These are phyloP conservation scores for Thelephora aurantiotincta DNA, from an alignment of 768 basidiomycete genomes.

Conservation along the genomic window DNA sequence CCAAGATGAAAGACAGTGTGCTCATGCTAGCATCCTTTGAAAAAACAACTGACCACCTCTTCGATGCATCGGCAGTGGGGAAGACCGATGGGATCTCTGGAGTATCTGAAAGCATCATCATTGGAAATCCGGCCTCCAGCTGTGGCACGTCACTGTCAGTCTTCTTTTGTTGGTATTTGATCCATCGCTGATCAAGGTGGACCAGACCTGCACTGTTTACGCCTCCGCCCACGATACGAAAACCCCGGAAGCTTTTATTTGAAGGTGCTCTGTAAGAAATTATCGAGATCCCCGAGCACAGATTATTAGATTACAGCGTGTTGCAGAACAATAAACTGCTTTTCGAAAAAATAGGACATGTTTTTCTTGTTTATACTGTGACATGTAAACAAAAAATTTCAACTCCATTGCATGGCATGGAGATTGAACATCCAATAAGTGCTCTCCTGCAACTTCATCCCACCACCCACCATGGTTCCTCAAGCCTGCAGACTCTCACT, in stretches of 20 bases:
- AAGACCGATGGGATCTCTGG: slow-evolving; percentile 93
- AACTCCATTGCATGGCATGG: too few relatives aligned
- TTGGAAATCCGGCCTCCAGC: slow-evolving; percentile 91
- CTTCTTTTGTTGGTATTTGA: background rate
- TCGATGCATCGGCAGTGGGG: slow-evolving; percentile 92
- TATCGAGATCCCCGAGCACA: too few relatives aligned
- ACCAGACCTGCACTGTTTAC: slow-evolving; percentile 25
- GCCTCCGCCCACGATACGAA: slow-evolving; percentile 21
- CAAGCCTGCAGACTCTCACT: too few relatives aligned
- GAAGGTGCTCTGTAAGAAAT: slow-evolving; percentile 20
- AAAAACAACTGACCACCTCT: slow-evolving; percentile 98
- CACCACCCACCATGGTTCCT: too few relatives aligned
- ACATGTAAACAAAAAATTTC: too few relatives aligned
- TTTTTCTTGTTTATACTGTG: too few relatives aligned
- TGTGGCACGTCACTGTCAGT: slow-evolving; percentile 89
- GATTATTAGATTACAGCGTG: too few relatives aligned
- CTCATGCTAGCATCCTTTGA: slow-evolving; percentile 99
- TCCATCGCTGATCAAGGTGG: background rate
- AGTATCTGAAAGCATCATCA: slow-evolving; percentile 98
- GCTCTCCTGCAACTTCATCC: too few relatives aligned
- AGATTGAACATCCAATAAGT: too few relatives aligned
- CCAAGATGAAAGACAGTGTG: slow-evolving; percentile 99
- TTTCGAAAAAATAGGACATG: too few relatives aligned
- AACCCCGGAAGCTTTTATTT: slow-evolving; percentile 24
- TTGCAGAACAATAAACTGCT: too few relatives aligned